phyloP scores from a whole-genome alignment of 805 yeast genomes.

The Sporopachydermia lactativora region DNA sequence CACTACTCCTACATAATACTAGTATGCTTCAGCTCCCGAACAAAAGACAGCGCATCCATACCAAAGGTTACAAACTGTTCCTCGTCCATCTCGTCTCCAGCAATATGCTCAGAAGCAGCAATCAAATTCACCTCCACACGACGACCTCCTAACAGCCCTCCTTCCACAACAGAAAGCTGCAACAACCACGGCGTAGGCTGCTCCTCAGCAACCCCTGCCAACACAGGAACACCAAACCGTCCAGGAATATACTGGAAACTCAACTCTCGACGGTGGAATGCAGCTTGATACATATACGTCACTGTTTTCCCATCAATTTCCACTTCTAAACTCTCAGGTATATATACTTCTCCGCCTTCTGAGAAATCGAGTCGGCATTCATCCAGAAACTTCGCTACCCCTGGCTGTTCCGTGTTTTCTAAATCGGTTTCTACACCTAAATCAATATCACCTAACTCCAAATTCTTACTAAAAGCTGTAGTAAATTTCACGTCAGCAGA shows the following conservation, averaged over 20 bases:
- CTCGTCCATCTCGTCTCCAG: conserved; percentile 4
- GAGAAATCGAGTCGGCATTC: conserved; percentile 26
- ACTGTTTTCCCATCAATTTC: conserved; percentile 24
- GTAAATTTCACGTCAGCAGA: conserved; percentile 32
- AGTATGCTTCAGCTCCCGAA: background rate
- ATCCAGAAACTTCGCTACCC: conserved; percentile 26
- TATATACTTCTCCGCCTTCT: conserved; percentile 21
- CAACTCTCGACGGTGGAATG: conserved; percentile 30
- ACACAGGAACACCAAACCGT: no score
- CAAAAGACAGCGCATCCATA: background rate
- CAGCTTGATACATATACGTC: conserved; percentile 29
- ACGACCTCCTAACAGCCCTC: conserved; percentile 46
- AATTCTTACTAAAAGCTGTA: conserved; percentile 14
- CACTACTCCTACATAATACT: no score
- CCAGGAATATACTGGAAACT: conserved; percentile 27
- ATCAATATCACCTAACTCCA: conserved; percentile 9
- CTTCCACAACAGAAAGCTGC: conserved; percentile 35
- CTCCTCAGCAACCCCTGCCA: no score
- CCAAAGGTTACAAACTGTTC: background rate
- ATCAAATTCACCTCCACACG: conserved; percentile 34
- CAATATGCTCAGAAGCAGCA: conserved; percentile 16
- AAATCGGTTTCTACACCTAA: conserved; percentile 18
- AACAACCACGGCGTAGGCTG: conserved; percentile 17
- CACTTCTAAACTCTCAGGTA: conserved; percentile 27
- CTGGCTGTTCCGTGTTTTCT: conserved; percentile 23